Percentiles rank a stretch among this genome's conserved stretches.
Evolutionary conservation across 169 alveolate genomes (phyloP).

Genomic region (Perkinsus olseni): DNA sequence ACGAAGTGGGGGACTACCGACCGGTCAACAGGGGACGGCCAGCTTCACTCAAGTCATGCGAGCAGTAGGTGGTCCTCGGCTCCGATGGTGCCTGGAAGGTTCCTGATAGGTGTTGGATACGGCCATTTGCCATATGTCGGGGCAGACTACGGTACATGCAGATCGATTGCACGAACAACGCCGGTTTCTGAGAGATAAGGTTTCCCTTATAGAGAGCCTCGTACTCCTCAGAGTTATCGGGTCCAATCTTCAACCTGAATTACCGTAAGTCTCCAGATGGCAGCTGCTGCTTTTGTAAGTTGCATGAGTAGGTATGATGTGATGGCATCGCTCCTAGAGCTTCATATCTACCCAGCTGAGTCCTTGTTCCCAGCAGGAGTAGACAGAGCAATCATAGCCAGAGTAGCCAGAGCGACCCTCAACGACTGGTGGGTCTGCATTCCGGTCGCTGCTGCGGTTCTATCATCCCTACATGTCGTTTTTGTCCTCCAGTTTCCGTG

Average conservation of each 20-base stretch:
- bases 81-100: not conserved
- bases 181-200: not conserved
- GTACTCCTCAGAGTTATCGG: not conserved
- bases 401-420: not conserved
- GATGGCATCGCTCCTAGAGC: not conserved
- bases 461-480: not conserved
- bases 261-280: not conserved
- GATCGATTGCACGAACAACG: not conserved
- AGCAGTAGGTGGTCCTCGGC: not conserved
- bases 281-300: not conserved
- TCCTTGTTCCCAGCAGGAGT: not conserved
- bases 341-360: not conserved
- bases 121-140: not conserved
- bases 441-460: no score
- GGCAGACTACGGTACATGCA: not conserved
- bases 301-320: not conserved
- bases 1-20: not conserved
- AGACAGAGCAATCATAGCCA: not conserved
- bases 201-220: not conserved
- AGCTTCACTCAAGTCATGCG: not conserved
- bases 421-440: not conserved
- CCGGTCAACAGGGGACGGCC: not conserved
- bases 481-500: not conserved
- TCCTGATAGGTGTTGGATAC: not conserved
- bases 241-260: not conserved